A percentile compares a stretch with the other conserved stretches of the same genome.
Conservation (phyloP, 805 yeast genomes). For the Spathaspora sp. region DNA sequence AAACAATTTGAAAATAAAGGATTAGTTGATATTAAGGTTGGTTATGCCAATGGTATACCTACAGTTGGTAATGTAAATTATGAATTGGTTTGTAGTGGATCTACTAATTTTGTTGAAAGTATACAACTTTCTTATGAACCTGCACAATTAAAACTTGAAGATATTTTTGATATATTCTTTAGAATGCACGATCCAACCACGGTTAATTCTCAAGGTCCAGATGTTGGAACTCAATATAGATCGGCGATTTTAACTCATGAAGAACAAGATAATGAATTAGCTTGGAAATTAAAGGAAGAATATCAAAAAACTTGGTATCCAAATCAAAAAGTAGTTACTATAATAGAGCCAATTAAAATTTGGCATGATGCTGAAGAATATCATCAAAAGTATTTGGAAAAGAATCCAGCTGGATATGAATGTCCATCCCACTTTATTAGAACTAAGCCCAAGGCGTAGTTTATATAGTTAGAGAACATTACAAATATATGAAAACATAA, state of each 20-base stretch:
- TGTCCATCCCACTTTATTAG: constrained; percentile 88
- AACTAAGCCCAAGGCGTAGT: constrained; percentile 46
- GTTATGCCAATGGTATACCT: constrained; percentile 85
- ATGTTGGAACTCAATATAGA: constrained; percentile 85
- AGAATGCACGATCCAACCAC: constrained; percentile 94
- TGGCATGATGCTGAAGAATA: constrained; percentile 96
- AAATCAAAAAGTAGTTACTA: constrained; percentile 64
- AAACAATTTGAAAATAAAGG: constrained; percentile 66
- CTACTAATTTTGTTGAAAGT: constrained; percentile 78
- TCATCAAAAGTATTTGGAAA: constrained; percentile 78
- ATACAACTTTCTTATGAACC: constrained; percentile 85
- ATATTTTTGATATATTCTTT: constrained; percentile 79
- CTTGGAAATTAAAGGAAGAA: constrained; percentile 43
- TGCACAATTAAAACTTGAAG: constrained; percentile 48
- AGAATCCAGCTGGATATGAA: constrained; percentile 82
- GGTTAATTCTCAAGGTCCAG: constrained; percentile 79
- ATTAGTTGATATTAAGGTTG: constrained; percentile 75
- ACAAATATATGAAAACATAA: background rate
- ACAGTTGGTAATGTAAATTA: constrained; percentile 42
- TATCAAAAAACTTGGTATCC: constrained; percentile 76
- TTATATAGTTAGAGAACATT: background rate
- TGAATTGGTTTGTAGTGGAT: constrained; percentile 69
- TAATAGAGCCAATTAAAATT: constrained; percentile 58
- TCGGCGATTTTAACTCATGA: constrained; percentile 71
- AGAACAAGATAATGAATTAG: constrained; percentile 45